Conservation (phyloP, 2,329 filamentous ascomycete species). For the Epichloe typhina region DNA sequence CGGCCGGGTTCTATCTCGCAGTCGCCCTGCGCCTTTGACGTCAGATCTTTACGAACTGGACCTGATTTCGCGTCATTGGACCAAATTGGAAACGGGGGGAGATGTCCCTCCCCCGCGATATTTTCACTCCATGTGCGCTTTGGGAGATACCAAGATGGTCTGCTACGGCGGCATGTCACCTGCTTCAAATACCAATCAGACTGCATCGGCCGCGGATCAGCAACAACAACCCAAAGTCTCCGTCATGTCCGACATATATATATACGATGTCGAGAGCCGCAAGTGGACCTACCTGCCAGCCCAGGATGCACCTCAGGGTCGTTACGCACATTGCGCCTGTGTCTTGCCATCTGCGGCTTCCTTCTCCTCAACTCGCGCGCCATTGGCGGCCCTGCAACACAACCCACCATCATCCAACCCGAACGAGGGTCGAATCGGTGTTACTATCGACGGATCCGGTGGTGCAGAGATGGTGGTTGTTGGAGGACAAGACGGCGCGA, state of each 20-base stretch:
- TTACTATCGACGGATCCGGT: constrained; percentile 78
- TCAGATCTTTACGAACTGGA: constrained; percentile 90
- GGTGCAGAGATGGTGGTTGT: constrained; percentile 97
- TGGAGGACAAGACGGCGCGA: constrained; percentile 91
- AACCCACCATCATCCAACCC: constrained; percentile 73
- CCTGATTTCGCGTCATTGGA: constrained; percentile 84
- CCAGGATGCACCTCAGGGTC: constrained; percentile 73
- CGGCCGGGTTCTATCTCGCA: constrained; percentile 74
- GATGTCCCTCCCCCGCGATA: constrained; percentile 90
- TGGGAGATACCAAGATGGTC: constrained; percentile 91
- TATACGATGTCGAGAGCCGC: constrained; percentile 74
- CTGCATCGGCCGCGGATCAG: constrained; percentile 22
- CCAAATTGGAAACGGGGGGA: constrained; percentile 69
- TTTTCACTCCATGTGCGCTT: constrained; percentile 88
- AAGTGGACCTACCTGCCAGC: constrained; percentile 78
- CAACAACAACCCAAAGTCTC: constrained; percentile 66
- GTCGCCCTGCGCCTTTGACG: constrained; percentile 65
- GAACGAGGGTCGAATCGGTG: constrained; percentile 77
- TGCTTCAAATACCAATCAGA: constrained; percentile 32
- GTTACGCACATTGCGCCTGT: constrained; percentile 92
- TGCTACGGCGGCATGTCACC: constrained; percentile 99
- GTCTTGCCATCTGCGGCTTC: constrained; percentile 78
- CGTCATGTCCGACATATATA: constrained; percentile 96
- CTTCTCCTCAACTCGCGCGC: constrained; percentile 74
- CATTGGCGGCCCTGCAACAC: constrained; percentile 76